Conservation (phyloP, 2,329 filamentous ascomycete genomes). For the Aureobasidium namibiae region DNA sequence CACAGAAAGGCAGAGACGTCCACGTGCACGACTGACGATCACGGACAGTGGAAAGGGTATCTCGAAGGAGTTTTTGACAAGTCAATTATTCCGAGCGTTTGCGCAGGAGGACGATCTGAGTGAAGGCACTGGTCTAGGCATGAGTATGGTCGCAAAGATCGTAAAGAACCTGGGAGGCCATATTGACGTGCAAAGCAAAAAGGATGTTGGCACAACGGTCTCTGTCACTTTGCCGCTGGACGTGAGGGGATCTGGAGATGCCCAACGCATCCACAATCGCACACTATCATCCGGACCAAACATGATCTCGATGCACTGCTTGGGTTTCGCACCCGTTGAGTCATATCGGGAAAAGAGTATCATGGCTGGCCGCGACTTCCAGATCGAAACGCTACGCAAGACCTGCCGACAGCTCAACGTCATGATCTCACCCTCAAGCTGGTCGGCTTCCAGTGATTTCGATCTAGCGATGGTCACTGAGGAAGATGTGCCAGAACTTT, state of each 20-base stretch:
- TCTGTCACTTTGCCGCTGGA: conserved; percentile 39
- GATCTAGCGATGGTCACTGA: background rate
- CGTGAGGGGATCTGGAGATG: background rate
- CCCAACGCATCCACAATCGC: background rate
- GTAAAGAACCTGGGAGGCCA: conserved; percentile 20
- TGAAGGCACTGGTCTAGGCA: conserved; percentile 27
- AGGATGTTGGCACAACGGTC: conserved; percentile 38
- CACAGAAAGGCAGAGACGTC: background rate
- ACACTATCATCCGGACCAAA: background rate
- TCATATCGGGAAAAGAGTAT: background rate
- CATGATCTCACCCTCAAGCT: background rate
- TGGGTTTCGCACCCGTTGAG: conserved; percentile 11
- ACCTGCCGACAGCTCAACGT: conserved; percentile 1
- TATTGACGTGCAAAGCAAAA: conserved; percentile 33
- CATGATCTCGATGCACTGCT: conserved; percentile 4
- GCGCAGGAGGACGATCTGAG: conserved; percentile 25
- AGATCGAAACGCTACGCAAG: background rate
- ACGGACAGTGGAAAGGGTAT: conserved; percentile 61
- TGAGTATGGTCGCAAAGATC: conserved; percentile 26
- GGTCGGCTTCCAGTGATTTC: background rate
- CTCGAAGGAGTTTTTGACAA: conserved; percentile 44
- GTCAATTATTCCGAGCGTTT: conserved; percentile 25
- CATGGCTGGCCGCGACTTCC: conserved; percentile 1
- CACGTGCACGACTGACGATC: conserved; percentile 28
- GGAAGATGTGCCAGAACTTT: conserved; percentile 1